Evolutionary conservation across 2,329 filamentous ascomycete species (phyloP).

Genomic region (Onygenales sp.): DNA sequence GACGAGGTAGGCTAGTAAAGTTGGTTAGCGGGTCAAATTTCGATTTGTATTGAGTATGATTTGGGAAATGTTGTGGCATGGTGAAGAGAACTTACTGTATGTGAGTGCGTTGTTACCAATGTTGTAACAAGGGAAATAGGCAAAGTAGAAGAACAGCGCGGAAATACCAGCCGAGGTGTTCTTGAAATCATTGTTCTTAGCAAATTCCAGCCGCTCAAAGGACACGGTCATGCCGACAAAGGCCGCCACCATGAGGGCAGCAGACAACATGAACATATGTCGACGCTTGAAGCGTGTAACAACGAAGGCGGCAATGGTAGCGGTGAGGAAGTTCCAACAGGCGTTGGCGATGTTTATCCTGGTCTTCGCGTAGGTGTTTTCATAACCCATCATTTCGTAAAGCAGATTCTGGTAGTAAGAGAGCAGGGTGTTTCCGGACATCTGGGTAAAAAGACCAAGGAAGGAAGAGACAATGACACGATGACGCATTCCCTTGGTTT

Average conservation of each 20-base stretch:
- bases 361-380: slow-evolving; percentile 21
- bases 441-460: slow-evolving; percentile 30
- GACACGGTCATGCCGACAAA: slow-evolving; percentile 50
- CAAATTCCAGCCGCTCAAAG: slow-evolving; percentile 30
- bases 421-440: slow-evolving; percentile 32
- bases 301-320: slow-evolving; percentile 24
- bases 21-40: not conserved
- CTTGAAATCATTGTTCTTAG: slow-evolving; percentile 21
- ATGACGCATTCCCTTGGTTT: slow-evolving; percentile 22
- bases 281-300: slow-evolving; percentile 30
- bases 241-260: slow-evolving; percentile 40
- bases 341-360: slow-evolving; percentile 22
- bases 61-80: slow-evolving; percentile 13
- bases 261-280: slow-evolving; percentile 38
- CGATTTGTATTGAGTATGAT: not conserved
- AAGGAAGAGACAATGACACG: slow-evolving; percentile 21
- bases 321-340: slow-evolving; percentile 31
- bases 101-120: slow-evolving; percentile 59
- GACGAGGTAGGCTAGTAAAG: slow-evolving; percentile 38
- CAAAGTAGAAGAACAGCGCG: slow-evolving; percentile 51
- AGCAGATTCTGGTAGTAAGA: slow-evolving; percentile 22
- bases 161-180: slow-evolving; percentile 30
- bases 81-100: slow-evolving; percentile 33
- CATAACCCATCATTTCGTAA: slow-evolving; percentile 26
- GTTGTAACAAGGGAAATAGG: slow-evolving; percentile 52